Conservation (phyloP, 2,329 filamentous ascomycete species). For the Aspergillus sp. region DNA sequence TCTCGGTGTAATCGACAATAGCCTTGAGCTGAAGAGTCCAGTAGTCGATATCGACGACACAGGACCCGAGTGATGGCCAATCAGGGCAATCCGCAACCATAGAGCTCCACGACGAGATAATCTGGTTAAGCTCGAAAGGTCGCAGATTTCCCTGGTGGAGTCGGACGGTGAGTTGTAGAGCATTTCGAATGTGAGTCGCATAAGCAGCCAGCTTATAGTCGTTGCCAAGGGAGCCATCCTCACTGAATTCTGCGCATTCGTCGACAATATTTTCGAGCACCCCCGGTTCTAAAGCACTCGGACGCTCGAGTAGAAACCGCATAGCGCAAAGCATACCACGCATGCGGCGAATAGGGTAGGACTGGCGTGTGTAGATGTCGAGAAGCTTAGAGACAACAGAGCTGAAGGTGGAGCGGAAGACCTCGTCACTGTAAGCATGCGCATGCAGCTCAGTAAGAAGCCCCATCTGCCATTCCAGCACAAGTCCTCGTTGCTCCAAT, state of each 20-base stretch:
- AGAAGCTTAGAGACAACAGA: slow-evolving; percentile 26
- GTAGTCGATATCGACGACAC: slow-evolving; percentile 45
- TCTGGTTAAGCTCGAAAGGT: slow-evolving; percentile 18
- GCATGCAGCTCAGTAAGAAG: slow-evolving; percentile 27
- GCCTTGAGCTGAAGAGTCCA: slow-evolving; percentile 48
- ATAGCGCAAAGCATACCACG: slow-evolving; percentile 30
- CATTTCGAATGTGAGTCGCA: slow-evolving; percentile 25
- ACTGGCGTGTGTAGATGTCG: slow-evolving; percentile 23
- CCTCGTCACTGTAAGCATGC: slow-evolving; percentile 20
- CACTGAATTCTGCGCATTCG: slow-evolving; percentile 19
- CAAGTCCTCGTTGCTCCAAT: slow-evolving; percentile 19
- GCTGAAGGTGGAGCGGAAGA: slow-evolving; percentile 21
- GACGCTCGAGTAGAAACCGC: slow-evolving; percentile 29
- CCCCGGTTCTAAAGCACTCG: slow-evolving; percentile 18
- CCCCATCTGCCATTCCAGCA: slow-evolving; percentile 34
- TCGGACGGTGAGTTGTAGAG: slow-evolving; percentile 28
- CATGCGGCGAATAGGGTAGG: slow-evolving; percentile 31
- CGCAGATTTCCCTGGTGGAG: slow-evolving; percentile 28
- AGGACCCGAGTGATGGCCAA: slow-evolving; percentile 34
- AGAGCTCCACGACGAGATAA: slow-evolving; percentile 29
- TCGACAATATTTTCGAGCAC: slow-evolving; percentile 21
- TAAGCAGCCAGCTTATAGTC: slow-evolving; percentile 23
- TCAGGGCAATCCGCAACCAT: slow-evolving; percentile 41
- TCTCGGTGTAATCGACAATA: slow-evolving; percentile 51
- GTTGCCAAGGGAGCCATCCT: slow-evolving; percentile 9